A percentile compares a stretch with the other conserved stretches of the same genome.
Evolutionary conservation across 441 rosid species (phyloP).

Genomic region (Raphanus hybrid): DNA sequence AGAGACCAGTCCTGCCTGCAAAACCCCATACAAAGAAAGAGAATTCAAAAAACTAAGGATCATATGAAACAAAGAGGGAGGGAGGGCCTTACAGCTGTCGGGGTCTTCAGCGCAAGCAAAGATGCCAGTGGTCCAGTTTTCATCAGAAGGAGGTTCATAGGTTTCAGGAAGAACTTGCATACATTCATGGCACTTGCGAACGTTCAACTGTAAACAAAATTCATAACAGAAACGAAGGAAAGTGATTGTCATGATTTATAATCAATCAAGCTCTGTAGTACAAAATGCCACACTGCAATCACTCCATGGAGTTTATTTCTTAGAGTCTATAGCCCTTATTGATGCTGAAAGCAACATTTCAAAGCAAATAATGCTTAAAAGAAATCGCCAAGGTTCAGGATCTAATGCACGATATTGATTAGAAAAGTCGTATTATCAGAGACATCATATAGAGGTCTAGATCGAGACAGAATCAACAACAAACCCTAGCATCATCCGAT

Average conservation of each 20-base stretch:
- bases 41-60: slow-evolving; percentile 9
- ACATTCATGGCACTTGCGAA: slow-evolving; percentile 74
- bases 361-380: too few relatives aligned
- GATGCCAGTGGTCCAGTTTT: slow-evolving; percentile 89
- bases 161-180: slow-evolving; percentile 81
- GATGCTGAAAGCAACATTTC: too few relatives aligned
- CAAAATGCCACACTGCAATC: neutral
- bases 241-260: slow-evolving; percentile 16
- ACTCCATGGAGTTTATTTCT: too few relatives aligned
- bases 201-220: slow-evolving; percentile 49
- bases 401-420: too few relatives aligned
- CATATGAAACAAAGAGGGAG: slow-evolving; percentile 11
- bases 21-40: neutral
- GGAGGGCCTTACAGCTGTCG: slow-evolving; percentile 64
- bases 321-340: too few relatives aligned
- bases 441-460: too few relatives aligned
- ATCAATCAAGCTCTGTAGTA: neutral
- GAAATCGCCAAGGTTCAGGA: too few relatives aligned
- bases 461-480: too few relatives aligned
- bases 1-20: slow-evolving; percentile 76
- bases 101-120: slow-evolving; percentile 69
- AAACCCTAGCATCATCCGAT: too few relatives aligned
- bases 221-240: neutral
- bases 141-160: slow-evolving; percentile 90
- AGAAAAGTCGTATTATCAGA: too few relatives aligned